These are phyloP conservation scores for Colletotrichum tanaceti DNA, from an alignment of 2,329 filamentous ascomycete genomes.

Conservation along the genomic window DNA sequence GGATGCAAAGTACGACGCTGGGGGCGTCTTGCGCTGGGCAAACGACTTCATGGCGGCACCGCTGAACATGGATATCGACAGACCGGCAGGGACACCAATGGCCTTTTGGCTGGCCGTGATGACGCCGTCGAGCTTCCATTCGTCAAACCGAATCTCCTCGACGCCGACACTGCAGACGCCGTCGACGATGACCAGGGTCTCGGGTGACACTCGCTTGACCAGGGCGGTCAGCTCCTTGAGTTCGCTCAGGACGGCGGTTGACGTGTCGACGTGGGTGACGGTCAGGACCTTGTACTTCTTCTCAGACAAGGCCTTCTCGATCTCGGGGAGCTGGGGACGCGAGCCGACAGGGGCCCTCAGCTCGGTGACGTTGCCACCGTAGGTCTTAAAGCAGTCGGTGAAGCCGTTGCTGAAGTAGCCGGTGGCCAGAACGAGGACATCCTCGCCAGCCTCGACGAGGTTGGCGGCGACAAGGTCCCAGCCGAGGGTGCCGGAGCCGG, in stretches of 20 bases:
- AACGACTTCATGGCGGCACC: constrained; percentile 85
- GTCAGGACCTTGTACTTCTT: constrained; percentile 96
- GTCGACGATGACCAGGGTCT: constrained; percentile 92
- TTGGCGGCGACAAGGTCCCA: constrained; percentile 98
- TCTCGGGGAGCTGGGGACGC: constrained; percentile 84
- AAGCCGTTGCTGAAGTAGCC: constrained; percentile 98
- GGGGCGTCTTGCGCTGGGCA: constrained; percentile 82
- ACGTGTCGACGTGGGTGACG: constrained; percentile 97
- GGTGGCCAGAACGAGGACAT: constrained; percentile 92
- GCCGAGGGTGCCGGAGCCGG: constrained; percentile 93
- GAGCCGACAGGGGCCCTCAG: constrained; percentile 90
- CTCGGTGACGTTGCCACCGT: constrained; percentile 90
- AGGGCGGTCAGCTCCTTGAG: constrained; percentile 85
- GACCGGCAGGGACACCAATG: constrained; percentile 92
- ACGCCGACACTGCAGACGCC: constrained; percentile 97
- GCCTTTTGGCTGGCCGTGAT: constrained; percentile 97
- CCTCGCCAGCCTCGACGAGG: constrained; percentile 87
- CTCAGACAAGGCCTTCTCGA: constrained; percentile 88
- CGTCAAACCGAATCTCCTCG: constrained; percentile 96
- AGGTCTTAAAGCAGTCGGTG: constrained; percentile 89
- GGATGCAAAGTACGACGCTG: constrained; percentile 91
- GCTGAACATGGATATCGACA: constrained; percentile 95
- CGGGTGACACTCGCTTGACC: constrained; percentile 86
- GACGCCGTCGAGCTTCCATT: constrained; percentile 92
- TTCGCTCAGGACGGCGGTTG: constrained; percentile 93